Percentiles rank a stretch among this genome's conserved stretches.
phyloP scores from a whole-genome alignment of 345 rosid genomes.

The Mangifera indica region DNA sequence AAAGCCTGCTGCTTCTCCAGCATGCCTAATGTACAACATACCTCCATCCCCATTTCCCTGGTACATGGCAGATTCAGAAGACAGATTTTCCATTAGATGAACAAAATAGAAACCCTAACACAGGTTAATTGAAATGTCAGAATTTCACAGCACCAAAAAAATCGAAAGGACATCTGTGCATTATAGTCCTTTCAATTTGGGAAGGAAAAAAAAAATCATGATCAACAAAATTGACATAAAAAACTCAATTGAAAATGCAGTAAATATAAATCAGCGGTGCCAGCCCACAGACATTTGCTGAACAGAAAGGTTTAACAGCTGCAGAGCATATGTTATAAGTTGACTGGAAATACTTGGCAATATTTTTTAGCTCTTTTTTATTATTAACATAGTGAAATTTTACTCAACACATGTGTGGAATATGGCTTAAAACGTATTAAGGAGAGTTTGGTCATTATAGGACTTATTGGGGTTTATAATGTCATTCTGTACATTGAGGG shows the following conservation, averaged over 20 bases:
- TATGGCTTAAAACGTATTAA: no score
- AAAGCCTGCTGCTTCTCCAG: conserved; percentile 93
- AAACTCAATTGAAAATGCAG: background rate
- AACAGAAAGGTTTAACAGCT: background rate
- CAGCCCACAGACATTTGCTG: no score
- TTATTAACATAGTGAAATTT: conserved; percentile 2
- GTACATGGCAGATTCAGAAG: conserved; percentile 14
- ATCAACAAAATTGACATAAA: background rate
- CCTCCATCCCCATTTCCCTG: conserved; percentile 99
- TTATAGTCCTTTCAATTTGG: background rate
- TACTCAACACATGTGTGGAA: background rate
- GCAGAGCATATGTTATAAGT: background rate
- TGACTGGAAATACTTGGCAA: background rate
- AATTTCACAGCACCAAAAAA: background rate
- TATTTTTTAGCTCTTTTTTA: background rate
- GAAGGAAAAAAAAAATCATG: background rate
- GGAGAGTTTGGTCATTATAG: no score
- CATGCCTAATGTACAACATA: conserved; percentile 99
- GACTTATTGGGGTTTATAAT: no score
- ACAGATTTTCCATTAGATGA: background rate
- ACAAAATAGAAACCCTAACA: background rate
- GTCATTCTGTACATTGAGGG: no score
- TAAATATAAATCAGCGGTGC: no score
- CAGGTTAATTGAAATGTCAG: background rate
- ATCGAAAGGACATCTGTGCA: background rate